Base-by-base conservation (phyloP, 495 filamentous ascomycete genomes). In the Xylaria grammica region DNA sequence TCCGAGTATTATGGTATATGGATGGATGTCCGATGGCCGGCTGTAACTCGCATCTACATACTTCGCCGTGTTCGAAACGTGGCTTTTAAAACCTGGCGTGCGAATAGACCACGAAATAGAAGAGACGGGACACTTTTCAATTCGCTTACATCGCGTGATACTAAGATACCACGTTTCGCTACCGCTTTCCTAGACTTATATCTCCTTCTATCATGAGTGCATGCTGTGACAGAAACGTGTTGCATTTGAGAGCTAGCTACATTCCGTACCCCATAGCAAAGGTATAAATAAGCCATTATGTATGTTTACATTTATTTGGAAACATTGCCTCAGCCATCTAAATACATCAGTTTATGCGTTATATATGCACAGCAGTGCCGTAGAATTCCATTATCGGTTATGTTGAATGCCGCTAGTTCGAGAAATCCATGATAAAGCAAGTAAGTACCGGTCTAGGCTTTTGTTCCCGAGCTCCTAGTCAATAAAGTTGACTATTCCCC, bases 401-500 rank as follows among this genome's bases (percentile, higher is more conserved):
- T 29, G 5, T 0, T 19, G 22, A 40, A 50, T 52, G 36, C 8
- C n/a, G n/a, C 5, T 26, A 22, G 13, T 13, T 20, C 45, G 20
- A 9, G 10, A 30, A 13, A 55, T 17, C 11, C 20, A 6, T 27
- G 26, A 26, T 49, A 22, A 42, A 44, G 59, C 20, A n/a, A 46
- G 7, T 15, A n/a, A 32, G 15, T 11, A 20, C 11, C 6, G 5
- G 17, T 27, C 22, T 30, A 15, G 5, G 7, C 1, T 40, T 3
- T 20, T 13, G 19, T 3, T 9, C n/a, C 10, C 10, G 10, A 20
- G 15, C 3, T 17, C 20, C 10, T 51, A 72, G 50, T 70, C 72
- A 53, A 86, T 74, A 71, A 86, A 85, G 10, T 81, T 81, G 24
- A 84, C 81, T 66, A 69, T 75, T 9, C 79, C 81, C 61, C 82